Conservation (phyloP, 208 protist species). For the Wallacemonas sp. region DNA sequence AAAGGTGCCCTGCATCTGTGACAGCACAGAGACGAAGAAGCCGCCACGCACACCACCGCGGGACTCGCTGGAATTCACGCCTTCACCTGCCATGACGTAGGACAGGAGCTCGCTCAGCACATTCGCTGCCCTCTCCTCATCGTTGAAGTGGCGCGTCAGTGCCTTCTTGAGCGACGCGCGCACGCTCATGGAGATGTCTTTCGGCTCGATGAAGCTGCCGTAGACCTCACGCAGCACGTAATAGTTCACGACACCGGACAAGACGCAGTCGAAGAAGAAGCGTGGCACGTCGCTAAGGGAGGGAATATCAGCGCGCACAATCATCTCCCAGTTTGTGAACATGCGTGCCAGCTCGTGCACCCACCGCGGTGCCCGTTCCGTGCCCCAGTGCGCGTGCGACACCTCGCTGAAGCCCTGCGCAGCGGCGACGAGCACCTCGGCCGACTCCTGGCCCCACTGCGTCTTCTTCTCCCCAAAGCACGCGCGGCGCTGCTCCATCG, state of each 20-base stretch:
- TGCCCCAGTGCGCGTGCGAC: slow-evolving; percentile 41
- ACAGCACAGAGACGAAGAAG: slow-evolving; percentile 77
- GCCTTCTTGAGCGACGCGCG: slow-evolving; percentile 49
- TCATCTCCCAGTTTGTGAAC: slow-evolving; percentile 87
- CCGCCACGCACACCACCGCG: slow-evolving; percentile 53
- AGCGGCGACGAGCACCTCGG: slow-evolving; percentile 44
- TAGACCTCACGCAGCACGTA: slow-evolving; percentile 71
- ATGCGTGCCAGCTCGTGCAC: slow-evolving; percentile 82
- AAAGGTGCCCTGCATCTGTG: slow-evolving; percentile 85
- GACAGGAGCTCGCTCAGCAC: slow-evolving; percentile 64
- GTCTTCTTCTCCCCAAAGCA: slow-evolving; percentile 47
- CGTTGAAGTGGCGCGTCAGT: slow-evolving; percentile 65
- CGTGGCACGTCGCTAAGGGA: slow-evolving; percentile 77
- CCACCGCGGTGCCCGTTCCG: slow-evolving; percentile 60
- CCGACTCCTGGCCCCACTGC: slow-evolving; percentile 54
- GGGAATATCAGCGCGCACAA: slow-evolving; percentile 75
- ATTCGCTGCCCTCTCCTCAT: slow-evolving; percentile 62
- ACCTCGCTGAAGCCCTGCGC: slow-evolving; percentile 62
- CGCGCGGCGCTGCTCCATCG: slow-evolving; percentile 52
- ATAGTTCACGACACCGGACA: slow-evolving; percentile 67
- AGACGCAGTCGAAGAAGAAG: slow-evolving; percentile 83
- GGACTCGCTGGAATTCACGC: slow-evolving; percentile 1
- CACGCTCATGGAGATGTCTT: slow-evolving; percentile 45
- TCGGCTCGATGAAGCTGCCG: slow-evolving; percentile 46
- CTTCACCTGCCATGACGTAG: slow-evolving; percentile 62